Conservation (phyloP, 2,329 filamentous ascomycete genomes). For the Paecilomyces formosus region DNA sequence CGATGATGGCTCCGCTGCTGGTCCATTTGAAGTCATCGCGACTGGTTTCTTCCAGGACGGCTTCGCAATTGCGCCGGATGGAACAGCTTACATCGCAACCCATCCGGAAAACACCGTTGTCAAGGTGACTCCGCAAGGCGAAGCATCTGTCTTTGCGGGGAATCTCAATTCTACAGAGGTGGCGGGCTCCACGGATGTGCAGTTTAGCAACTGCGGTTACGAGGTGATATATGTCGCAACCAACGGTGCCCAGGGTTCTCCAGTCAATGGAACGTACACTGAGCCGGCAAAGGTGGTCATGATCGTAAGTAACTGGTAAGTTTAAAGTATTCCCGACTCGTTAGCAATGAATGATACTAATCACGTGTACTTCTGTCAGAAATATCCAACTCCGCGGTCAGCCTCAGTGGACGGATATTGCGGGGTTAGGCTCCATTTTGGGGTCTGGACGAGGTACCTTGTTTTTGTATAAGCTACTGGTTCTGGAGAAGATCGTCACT, state of each 20-base stretch:
- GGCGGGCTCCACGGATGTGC: constrained; percentile 10
- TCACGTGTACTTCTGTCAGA: no score
- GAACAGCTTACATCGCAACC: constrained; percentile 10
- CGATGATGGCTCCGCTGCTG: constrained; percentile 7
- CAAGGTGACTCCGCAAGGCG: background rate
- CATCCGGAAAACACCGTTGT: constrained; percentile 8
- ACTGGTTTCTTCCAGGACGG: constrained; percentile 8
- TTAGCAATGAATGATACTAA: no score
- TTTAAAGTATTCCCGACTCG: background rate
- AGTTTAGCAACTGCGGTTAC: constrained; percentile 6
- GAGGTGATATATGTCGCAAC: constrained; percentile 10
- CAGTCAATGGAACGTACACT: constrained; percentile 5
- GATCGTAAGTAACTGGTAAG: background rate
- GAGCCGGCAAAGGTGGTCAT: constrained; percentile 7
- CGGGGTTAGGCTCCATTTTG: no score
- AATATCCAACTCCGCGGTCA: no score
- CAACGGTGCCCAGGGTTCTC: constrained; percentile 6
- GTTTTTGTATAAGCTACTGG: no score
- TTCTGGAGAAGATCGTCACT: no score
- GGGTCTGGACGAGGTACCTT: no score
- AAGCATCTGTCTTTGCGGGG: background rate
- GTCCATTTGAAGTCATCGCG: constrained; percentile 9
- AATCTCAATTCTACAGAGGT: constrained; percentile 5
- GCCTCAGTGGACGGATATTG: no score
- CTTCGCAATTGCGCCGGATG: constrained; percentile 9